Base-by-base conservation (phyloP, 257 asterid species). In the Solanum virginianum region DNA sequence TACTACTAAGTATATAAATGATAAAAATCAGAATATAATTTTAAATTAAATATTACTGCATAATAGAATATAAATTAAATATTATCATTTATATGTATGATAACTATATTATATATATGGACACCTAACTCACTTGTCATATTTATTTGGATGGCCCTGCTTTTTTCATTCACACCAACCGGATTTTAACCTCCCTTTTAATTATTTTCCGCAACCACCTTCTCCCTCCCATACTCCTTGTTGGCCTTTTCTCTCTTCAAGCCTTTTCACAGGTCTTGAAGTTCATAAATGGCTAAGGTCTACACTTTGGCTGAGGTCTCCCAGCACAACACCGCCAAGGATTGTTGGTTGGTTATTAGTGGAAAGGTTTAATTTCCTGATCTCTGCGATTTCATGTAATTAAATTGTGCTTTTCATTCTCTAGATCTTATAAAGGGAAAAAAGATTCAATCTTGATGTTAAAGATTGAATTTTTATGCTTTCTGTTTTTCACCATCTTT, bases 321-420 rank as follows among this genome's bases (percentile, higher is more conserved):
- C 45, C 88, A 92, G 89, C 99, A 95, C 94, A 93, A 88, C 92
- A 88, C 88, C 87, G 69, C 86, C 83, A 93, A 92, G 91, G 99
- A 95, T 82, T 94, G 97, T 80, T 95, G 98, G 99, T 91, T 95
- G 82, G 9, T 92, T 72, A 94, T 94, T 80, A 84, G 43, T 43
- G 98, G 98, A 88, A 93, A 93, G 98, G 97, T 94, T 71, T 79
- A 7, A 55, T 49, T 60, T 6, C 84, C 26, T 26, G 59, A 80
- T 83, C 16, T 20, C 47, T 22, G 26, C 51, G 53, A 70, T 20
- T 51, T 47, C 5, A 8, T 51, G 74, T 63, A 32, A 24, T 59
- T 51, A 3, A 26, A 69, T 79, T 43, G 45, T 57, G 62, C 59
- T 8, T 87, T 32, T 11, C 70, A 80, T 53, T 85, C 7, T 45